Conservation (phyloP, 2,329 filamentous ascomycete species). For the Parascedosporium putredinis region DNA sequence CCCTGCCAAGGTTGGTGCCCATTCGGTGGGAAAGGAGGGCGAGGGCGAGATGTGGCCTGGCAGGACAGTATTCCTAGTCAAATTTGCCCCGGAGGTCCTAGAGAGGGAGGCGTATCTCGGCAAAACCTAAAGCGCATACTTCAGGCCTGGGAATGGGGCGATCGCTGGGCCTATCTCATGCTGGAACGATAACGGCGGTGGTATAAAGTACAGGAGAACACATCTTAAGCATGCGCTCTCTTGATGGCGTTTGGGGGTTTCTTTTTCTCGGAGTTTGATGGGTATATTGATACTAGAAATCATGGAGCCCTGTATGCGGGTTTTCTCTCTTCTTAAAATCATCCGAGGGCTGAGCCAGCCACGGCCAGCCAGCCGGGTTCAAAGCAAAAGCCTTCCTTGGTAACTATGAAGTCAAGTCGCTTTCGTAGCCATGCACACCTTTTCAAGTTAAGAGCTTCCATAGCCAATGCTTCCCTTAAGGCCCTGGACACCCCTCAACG, state of each 20-base stretch:
- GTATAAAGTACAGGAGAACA: no score
- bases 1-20: constrained; percentile 78
- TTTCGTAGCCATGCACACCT: no score
- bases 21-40: constrained; percentile 51
- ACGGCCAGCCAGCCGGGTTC: no score
- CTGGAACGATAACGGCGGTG: no score
- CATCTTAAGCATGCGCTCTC: constrained; percentile 16
- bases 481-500: constrained; percentile 12
- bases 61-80: constrained; percentile 90
- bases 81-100: constrained; percentile 83
- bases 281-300: constrained; percentile 1
- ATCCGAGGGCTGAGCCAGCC: no score
- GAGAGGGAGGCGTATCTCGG: constrained; percentile 80
- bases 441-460: no score
- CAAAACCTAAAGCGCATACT: constrained; percentile 34
- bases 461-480: no score
- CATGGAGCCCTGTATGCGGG: background rate
- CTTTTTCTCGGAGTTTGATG: constrained; percentile 1
- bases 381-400: no score
- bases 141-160: no score
- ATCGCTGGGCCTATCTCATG: no score
- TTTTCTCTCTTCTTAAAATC: no score
- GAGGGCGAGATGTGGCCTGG: constrained; percentile 85
- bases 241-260: constrained; percentile 8
- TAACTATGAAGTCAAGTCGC: no score